Conservation (phyloP, 768 basidiomycete species). For the Rhizopogon vesiculosus region DNA sequence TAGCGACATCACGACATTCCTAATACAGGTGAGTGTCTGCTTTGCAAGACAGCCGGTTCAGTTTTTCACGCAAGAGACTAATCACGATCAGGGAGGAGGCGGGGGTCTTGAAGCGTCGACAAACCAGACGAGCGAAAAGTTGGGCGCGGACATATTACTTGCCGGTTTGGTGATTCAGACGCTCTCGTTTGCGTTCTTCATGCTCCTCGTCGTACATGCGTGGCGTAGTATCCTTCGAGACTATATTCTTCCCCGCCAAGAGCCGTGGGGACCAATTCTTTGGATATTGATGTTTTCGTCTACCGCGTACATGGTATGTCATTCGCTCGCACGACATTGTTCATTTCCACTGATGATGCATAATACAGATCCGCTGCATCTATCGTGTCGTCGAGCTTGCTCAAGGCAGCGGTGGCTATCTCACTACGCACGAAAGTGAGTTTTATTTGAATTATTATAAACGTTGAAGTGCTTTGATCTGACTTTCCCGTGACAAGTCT, state of each 20-base stretch:
- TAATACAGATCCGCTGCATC: conserved; percentile 19
- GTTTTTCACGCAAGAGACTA: too few species aligned
- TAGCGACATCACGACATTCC: conserved; percentile 22
- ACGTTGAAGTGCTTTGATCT: not conserved
- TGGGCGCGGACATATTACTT: conserved; percentile 18
- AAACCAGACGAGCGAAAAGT: not conserved
- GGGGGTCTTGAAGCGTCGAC: conserved; percentile 13
- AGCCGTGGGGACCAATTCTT: conserved; percentile 16
- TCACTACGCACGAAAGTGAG: conserved; percentile 20
- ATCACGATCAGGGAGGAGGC: conserved; percentile 14
- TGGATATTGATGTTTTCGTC: conserved; percentile 20
- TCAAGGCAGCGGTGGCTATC: conserved; percentile 14
- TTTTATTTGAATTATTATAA: too few species aligned
- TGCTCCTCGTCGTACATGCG: conserved; percentile 8
- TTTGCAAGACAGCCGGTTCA: not conserved
- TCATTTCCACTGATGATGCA: not conserved
- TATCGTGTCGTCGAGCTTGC: conserved; percentile 24
- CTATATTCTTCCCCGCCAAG: conserved; percentile 1
- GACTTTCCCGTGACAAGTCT: conserved; percentile 11
- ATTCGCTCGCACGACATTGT: not conserved
- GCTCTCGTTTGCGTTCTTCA: conserved; percentile 20
- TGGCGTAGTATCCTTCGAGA: conserved; percentile 11
- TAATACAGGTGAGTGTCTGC: conserved; percentile 19
- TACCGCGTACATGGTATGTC: conserved; percentile 19
- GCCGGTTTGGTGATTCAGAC: conserved; percentile 21